Percentiles rank a stretch among this genome's conserved stretches.
Conservation (phyloP, 306 rosid species). For the Betula pendula region DNA sequence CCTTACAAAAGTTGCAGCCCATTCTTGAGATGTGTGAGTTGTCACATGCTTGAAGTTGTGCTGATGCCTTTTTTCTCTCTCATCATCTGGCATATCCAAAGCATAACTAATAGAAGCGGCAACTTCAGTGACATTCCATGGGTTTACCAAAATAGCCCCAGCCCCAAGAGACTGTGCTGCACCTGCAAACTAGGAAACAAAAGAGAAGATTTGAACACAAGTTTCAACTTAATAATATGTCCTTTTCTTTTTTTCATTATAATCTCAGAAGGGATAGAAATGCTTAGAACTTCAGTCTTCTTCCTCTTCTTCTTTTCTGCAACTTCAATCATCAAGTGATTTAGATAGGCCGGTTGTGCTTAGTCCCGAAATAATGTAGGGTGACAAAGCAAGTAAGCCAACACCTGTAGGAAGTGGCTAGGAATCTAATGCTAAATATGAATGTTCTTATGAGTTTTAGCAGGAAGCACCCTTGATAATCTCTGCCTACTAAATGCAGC, state of each 20-base stretch:
- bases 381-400: not conserved
- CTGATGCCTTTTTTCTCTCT: constrained; percentile 91
- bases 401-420: not conserved
- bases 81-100: constrained; percentile 85
- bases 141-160: constrained; percentile 93
- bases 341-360: not conserved
- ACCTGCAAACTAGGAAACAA: constrained; percentile 81
- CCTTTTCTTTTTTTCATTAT: not conserved
- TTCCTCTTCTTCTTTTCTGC: too few relatives aligned
- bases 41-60: constrained; percentile 92
- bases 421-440: not conserved
- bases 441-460: not conserved
- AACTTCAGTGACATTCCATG: constrained; percentile 93
- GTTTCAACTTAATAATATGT: constrained; percentile 6
- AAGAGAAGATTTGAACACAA: constrained; percentile 27
- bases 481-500: too few relatives aligned
- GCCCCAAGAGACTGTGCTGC: constrained; percentile 99
- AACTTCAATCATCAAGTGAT: too few relatives aligned
- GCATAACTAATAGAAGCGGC: constrained; percentile 92
- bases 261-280: too few relatives aligned
- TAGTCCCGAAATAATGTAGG: not conserved
- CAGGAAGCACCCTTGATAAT: not conserved
- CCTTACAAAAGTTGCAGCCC: constrained; percentile 99
- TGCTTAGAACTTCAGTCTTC: too few relatives aligned
- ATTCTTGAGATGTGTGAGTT: constrained; percentile 93